Evolutionary conservation across 1,284 basidiomycete genomes (phyloP), one percentile per base, ranked within the genome.

Genomic region (Sphagnurus paluster): DNA sequence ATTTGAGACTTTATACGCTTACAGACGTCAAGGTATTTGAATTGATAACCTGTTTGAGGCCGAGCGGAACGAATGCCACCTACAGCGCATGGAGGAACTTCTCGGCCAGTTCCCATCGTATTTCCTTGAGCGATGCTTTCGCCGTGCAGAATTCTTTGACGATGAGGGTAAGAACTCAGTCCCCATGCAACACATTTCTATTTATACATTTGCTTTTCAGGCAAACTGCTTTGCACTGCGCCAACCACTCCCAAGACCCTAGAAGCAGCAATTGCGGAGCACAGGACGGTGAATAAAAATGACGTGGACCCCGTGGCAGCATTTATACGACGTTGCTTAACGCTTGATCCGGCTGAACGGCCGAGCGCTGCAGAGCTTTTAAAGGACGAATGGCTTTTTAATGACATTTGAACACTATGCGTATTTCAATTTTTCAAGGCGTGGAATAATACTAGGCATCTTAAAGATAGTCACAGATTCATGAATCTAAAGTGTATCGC

Each of bases 251-350:
- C 39, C 5, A 29, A 8, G 10, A 20, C 32, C 13, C 16, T 42
- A 14, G 46, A 44, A 21, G 20, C 24, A 8, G 26, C n/a, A 16
- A 26, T 20, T 19, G 39, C 39, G 8, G 36, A 16, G 16, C 42
- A 24, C 23, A 40, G 35, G 28, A 28, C 3, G 21, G 26, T 45
- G 5, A 46, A 51, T 17, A 30, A 45, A 8, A 38, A 50, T 9
- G 30, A 44, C 29, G 26, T 35, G 3, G 32, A 39, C 24, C 26
- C 25, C 7, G 39, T 38, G 20, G 37, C 37, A n/a, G 28, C n/a
- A 11, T 50, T 56, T 35, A 52, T 56, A 16, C 39, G 49, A 14
- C 44, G 38, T 11, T 56, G 54, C 34, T 37, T 56, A 20, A 44
- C 46, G 2, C 30, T 56, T 4, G 47, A 56, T 46, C 52, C 54